These are phyloP conservation scores for Neolecta irregularis DNA, from an alignment of 1,139 yeast species.

Conservation along the genomic window DNA sequence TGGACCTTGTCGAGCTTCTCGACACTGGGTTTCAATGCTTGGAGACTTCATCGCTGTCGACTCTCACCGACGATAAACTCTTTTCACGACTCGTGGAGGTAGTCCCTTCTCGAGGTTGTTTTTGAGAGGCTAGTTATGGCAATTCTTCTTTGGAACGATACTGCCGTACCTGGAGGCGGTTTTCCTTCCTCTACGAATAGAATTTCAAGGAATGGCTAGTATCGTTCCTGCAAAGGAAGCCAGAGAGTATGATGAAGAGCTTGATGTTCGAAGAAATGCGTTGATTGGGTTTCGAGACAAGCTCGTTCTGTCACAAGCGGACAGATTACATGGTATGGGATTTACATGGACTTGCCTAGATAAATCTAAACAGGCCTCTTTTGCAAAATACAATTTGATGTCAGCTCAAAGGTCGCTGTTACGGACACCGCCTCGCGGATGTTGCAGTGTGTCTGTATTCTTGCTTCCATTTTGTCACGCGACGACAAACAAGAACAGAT, in stretches of 20 bases:
- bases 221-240: not conserved
- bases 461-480: slow-evolving; percentile 35
- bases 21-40: slow-evolving; percentile 31
- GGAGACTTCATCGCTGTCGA: slow-evolving; percentile 23
- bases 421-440: slow-evolving; percentile 28
- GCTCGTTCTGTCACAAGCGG: slow-evolving; percentile 24
- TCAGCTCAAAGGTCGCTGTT: slow-evolving; percentile 9
- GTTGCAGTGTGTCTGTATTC: slow-evolving; percentile 42
- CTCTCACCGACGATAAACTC: slow-evolving; percentile 17
- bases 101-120: not conserved
- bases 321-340: slow-evolving; percentile 37
- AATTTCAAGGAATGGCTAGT: slow-evolving; percentile 29
- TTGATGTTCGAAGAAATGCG: slow-evolving; percentile 22
- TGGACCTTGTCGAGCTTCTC: slow-evolving; percentile 34
- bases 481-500: slow-evolving; percentile 40
- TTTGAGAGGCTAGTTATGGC: slow-evolving; percentile 30
- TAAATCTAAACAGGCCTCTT: slow-evolving; percentile 5
- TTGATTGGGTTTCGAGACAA: slow-evolving; percentile 26
- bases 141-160: slow-evolving; percentile 36
- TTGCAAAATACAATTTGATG: slow-evolving; percentile 10
- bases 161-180: slow-evolving; percentile 45
- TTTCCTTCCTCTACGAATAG: slow-evolving; percentile 43
- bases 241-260: slow-evolving; percentile 7
- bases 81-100: slow-evolving; percentile 23
- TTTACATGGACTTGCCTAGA: slow-evolving; percentile 31